phyloP scores from a whole-genome alignment of 495 filamentous ascomycete genomes.

The Xylaria telfairii region DNA sequence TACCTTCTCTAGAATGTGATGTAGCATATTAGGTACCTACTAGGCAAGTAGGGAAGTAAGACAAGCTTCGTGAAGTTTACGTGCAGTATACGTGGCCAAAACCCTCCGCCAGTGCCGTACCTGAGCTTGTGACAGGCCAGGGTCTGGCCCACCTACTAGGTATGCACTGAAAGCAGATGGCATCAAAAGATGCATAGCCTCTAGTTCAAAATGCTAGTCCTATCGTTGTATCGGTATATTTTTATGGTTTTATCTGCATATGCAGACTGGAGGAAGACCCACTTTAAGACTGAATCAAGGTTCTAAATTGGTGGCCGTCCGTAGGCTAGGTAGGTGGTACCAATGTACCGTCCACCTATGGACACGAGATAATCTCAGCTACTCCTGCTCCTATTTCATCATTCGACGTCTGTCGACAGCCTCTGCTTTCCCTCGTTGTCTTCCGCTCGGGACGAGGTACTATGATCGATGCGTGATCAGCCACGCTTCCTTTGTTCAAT shows the following conservation, averaged over 20 bases:
- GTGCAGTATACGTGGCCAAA: constrained; percentile 20
- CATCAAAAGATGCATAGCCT: background rate
- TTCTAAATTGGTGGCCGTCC: background rate
- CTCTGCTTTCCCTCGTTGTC: background rate
- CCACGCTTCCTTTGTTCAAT: constrained; percentile 6
- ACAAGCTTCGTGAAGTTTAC: constrained; percentile 2
- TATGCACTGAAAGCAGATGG: background rate
- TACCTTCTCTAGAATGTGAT: background rate
- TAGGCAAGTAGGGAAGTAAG: too few relatives aligned
- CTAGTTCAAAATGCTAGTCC: background rate
- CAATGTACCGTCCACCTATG: background rate
- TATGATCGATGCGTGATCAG: constrained; percentile 10
- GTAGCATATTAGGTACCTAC: too few relatives aligned
- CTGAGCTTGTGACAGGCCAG: background rate
- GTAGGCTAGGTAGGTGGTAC: background rate
- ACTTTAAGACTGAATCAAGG: background rate
- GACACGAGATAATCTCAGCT: constrained; percentile 20
- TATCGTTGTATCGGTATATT: constrained; percentile 2
- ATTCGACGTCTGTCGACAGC: constrained; percentile 18
- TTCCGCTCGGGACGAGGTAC: constrained; percentile 8
- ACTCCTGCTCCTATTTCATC: constrained; percentile 26
- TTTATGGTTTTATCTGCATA: background rate
- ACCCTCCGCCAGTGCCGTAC: background rate
- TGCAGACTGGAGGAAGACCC: background rate
- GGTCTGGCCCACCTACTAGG: background rate